These are phyloP conservation scores for Lepraria neglecta DNA, from an alignment of 495 filamentous ascomycete genomes.

Conservation along the genomic window DNA sequence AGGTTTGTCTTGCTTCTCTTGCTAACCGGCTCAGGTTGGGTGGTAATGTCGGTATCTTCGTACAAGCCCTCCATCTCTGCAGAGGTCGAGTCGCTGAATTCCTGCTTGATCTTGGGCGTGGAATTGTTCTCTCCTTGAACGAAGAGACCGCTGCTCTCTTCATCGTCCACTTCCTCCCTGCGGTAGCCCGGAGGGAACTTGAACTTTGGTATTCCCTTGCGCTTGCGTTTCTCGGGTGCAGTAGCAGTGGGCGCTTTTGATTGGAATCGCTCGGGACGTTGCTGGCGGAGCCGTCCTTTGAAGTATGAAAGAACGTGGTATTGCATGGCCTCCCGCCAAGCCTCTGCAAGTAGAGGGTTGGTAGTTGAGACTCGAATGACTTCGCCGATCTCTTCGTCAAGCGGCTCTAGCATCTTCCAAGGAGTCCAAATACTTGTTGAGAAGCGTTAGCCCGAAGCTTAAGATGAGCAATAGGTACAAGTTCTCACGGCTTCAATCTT, in stretches of 20 bases:
- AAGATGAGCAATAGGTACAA: background rate
- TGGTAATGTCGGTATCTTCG: background rate
- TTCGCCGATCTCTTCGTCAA: slow-evolving; percentile 9
- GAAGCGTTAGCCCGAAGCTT: background rate
- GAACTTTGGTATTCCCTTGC: background rate
- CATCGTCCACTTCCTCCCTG: slow-evolving; percentile 15
- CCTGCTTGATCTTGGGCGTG: slow-evolving; percentile 11
- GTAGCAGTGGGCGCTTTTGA: background rate
- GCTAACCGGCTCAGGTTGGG: background rate
- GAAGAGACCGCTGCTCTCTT: slow-evolving; percentile 15
- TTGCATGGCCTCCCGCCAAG: slow-evolving; percentile 13
- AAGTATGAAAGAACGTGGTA: slow-evolving; percentile 12
- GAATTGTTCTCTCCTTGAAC: background rate
- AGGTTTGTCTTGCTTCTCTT: slow-evolving; percentile 5
- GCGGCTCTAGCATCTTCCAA: slow-evolving; percentile 7
- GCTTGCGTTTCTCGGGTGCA: background rate
- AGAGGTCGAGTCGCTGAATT: background rate
- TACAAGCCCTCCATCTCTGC: slow-evolving; percentile 6
- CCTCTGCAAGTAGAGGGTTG: slow-evolving; percentile 8
- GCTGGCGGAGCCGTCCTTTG: slow-evolving; percentile 8
- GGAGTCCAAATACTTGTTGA: slow-evolving; percentile 14
- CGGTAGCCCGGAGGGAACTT: background rate
- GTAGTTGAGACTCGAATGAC: slow-evolving; percentile 2
- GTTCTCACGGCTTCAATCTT: slow-evolving; percentile 5
- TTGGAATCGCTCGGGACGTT: background rate